Evolutionary conservation across 208 protist genomes (phyloP).

Genomic region (Spongospora subterranea): DNA sequence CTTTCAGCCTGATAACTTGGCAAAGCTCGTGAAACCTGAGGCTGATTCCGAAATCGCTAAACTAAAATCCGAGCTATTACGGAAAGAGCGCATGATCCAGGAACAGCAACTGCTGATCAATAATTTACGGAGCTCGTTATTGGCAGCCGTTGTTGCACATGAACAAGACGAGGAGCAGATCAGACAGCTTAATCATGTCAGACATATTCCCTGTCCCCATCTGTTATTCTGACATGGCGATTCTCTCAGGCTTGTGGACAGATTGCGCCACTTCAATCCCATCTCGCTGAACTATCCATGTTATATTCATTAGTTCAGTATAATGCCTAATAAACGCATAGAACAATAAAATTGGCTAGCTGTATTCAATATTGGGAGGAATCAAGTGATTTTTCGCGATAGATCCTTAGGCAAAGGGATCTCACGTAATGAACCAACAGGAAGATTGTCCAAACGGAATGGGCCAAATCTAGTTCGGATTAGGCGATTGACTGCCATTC

Average conservation of each 20-base stretch:
- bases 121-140: not conserved
- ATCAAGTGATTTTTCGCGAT: not conserved
- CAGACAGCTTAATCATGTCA: not conserved
- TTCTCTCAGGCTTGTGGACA: not conserved
- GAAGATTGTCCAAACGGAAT: not conserved
- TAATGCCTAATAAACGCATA: too few relatives aligned
- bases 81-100: not conserved
- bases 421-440: not conserved
- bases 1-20: not conserved
- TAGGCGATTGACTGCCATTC: not conserved
- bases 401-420: not conserved
- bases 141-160: not conserved
- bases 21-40: not conserved
- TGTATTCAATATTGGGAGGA: not conserved
- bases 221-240: not conserved
- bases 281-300: not conserved
- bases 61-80: not conserved
- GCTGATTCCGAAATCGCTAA: not conserved
- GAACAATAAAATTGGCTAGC: not conserved
- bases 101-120: not conserved
- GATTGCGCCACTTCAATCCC: not conserved
- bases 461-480: not conserved
- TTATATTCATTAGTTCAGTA: not conserved
- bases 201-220: not conserved
- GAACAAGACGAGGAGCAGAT: not conserved